phyloP scores from a whole-genome alignment of 345 rosid genomes.

The Eucalyptus globulus region DNA sequence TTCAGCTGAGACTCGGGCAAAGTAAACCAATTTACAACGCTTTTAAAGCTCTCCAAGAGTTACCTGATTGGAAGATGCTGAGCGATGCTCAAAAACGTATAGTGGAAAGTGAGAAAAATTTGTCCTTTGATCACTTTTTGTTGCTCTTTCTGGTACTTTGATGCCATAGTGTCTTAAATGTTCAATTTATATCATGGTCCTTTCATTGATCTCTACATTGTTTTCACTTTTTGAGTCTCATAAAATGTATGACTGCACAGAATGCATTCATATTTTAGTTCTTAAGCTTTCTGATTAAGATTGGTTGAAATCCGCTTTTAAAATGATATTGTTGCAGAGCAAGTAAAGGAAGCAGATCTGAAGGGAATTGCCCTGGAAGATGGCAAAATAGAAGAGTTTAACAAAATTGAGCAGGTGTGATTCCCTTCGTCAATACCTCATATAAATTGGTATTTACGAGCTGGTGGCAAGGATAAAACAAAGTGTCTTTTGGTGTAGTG shows the following conservation, averaged over 20 bases:
- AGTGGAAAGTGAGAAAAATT: slow-evolving; percentile 44
- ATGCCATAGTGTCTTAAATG: background rate
- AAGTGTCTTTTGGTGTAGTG: background rate
- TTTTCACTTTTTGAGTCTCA: background rate
- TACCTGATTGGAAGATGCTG: slow-evolving; percentile 48
- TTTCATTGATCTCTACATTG: background rate
- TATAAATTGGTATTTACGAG: background rate
- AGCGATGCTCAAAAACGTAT: slow-evolving; percentile 65
- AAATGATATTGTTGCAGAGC: slow-evolving; percentile 15
- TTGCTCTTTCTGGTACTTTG: background rate
- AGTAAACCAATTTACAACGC: slow-evolving; percentile 72
- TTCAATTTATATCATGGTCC: background rate
- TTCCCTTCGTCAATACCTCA: background rate
- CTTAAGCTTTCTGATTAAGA: background rate
- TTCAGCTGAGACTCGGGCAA: slow-evolving; percentile 64
- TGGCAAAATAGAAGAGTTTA: slow-evolving; percentile 65
- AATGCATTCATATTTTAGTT: background rate
- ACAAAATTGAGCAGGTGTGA: slow-evolving; percentile 80
- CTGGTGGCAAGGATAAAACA: background rate
- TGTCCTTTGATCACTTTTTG: background rate
- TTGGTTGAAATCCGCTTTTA: background rate
- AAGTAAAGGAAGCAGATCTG: slow-evolving; percentile 79
- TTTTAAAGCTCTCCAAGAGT: slow-evolving; percentile 60
- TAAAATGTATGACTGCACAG: background rate
- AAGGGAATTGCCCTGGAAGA: slow-evolving; percentile 92